phyloP scores from a whole-genome alignment of 495 filamentous ascomycete genomes.

The Amniculicola lignicola region DNA sequence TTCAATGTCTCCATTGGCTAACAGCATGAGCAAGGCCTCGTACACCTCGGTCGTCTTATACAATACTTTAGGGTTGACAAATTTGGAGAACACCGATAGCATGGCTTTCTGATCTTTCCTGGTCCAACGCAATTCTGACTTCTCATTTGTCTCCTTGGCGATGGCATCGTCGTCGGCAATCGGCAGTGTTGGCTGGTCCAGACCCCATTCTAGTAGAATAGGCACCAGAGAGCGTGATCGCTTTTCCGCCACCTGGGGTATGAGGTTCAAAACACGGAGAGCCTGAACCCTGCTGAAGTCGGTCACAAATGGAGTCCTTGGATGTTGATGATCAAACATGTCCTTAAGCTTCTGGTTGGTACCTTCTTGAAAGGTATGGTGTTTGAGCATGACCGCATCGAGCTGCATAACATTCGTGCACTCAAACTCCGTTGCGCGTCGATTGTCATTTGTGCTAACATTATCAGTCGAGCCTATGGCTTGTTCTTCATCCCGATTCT shows the following conservation, averaged over 20 bases:
- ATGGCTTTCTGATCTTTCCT: constrained; percentile 77
- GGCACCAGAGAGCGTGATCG: constrained; percentile 80
- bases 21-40: constrained; percentile 63
- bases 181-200: constrained; percentile 38
- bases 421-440: constrained; percentile 63
- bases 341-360: constrained; percentile 48
- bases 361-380: constrained; percentile 44
- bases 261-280: constrained; percentile 68
- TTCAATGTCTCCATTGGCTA: constrained; percentile 84
- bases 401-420: constrained; percentile 70
- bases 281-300: constrained; percentile 60
- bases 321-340: constrained; percentile 50
- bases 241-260: constrained; percentile 78
- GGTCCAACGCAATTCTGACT: constrained; percentile 42
- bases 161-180: constrained; percentile 28
- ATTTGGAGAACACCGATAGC: constrained; percentile 77
- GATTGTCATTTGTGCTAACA: background rate
- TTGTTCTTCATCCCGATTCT: constrained; percentile 43
- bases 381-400: constrained; percentile 46
- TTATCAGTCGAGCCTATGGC: background rate
- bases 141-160: constrained; percentile 10
- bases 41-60: constrained; percentile 77
- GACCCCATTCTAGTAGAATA: constrained; percentile 74
- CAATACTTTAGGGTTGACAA: constrained; percentile 77
- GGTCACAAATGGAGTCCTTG: constrained; percentile 27